Evolutionary conservation across 495 filamentous ascomycete genomes (phyloP).

Genomic region (Lichina pygmaea): DNA sequence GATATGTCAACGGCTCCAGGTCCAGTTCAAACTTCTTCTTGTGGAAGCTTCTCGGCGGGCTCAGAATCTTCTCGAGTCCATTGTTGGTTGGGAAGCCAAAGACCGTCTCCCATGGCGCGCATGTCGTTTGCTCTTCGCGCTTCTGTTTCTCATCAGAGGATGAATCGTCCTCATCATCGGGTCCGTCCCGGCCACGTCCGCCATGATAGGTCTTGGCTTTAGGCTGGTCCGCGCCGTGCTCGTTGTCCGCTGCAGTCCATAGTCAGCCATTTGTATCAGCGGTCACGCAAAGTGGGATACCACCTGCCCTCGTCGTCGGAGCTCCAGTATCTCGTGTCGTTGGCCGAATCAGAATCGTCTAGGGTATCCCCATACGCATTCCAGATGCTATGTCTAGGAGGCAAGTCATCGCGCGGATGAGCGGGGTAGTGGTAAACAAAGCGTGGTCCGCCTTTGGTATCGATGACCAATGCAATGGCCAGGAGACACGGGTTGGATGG

Average conservation of each 20-base stretch:
- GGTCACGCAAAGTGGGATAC: not conserved
- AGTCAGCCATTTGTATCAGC: not conserved
- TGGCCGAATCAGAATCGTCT: conserved; percentile 9
- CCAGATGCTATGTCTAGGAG: conserved; percentile 4
- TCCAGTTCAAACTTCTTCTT: conserved; percentile 70
- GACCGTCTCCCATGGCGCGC: conserved; percentile 50
- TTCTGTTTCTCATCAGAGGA: conserved; percentile 7
- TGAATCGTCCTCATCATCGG: conserved; percentile 24
- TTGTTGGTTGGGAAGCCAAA: conserved; percentile 41
- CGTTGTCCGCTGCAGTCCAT: conserved; percentile 6
- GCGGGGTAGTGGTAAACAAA: conserved; percentile 86
- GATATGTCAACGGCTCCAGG: conserved; percentile 58
- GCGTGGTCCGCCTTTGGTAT: conserved; percentile 52
- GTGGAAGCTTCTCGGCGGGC: conserved; percentile 53
- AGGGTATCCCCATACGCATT: conserved; percentile 13
- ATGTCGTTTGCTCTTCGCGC: conserved; percentile 12
- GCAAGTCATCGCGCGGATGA: conserved; percentile 16
- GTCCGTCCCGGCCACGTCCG: conserved; percentile 1
- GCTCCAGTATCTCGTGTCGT: conserved; percentile 16
- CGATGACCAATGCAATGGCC: conserved; percentile 54
- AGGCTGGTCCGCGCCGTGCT: conserved; percentile 11
- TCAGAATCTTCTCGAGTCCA: conserved; percentile 61
- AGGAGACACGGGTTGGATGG: conserved; percentile 30
- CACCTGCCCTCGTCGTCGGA: conserved; percentile 23
- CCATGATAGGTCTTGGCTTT: conserved; percentile 5